Percentiles rank a stretch among this genome's conserved stretches.
Conservation (phyloP, 2,329 filamentous ascomycete species). For the Fusarium xyrophilum region DNA sequence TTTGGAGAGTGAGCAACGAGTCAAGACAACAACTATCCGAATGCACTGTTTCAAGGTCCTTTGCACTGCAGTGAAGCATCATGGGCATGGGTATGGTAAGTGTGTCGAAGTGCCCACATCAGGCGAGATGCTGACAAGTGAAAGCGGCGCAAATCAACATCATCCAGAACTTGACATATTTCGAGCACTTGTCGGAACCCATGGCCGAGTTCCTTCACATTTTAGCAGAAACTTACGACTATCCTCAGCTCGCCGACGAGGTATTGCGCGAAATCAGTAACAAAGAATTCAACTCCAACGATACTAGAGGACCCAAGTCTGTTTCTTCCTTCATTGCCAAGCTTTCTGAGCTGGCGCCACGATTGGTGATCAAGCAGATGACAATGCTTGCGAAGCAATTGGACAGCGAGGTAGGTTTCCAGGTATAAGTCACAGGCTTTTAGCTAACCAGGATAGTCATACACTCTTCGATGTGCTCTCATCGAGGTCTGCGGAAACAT, state of each 20-base stretch:
- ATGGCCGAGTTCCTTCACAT: conserved; percentile 99
- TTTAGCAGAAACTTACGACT: conserved; percentile 95
- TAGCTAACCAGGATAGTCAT: conserved; percentile 65
- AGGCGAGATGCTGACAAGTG: conserved; percentile 39
- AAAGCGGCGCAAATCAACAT: conserved; percentile 94
- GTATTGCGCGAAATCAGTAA: conserved; percentile 92
- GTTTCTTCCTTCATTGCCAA: conserved; percentile 93
- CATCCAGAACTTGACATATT: conserved; percentile 96
- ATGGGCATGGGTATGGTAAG: conserved; percentile 92
- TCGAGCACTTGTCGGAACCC: conserved; percentile 96
- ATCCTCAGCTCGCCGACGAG: conserved; percentile 92
- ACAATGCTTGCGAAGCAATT: conserved; percentile 92
- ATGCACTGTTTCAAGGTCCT: conserved; percentile 98
- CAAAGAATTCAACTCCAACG: conserved; percentile 97
- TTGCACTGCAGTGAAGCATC: conserved; percentile 95
- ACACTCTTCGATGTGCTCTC: conserved; percentile 89
- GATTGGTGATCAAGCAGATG: conserved; percentile 97
- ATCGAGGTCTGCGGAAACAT: conserved; percentile 98
- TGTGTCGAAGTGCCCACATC: not conserved
- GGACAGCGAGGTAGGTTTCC: conserved; percentile 79
- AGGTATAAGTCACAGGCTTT: accelerated
- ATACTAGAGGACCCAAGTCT: conserved; percentile 93
- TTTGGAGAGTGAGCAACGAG: conserved; percentile 89
- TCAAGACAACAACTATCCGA: conserved; percentile 85
- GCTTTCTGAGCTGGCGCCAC: conserved; percentile 88